Evolutionary conservation across 192 early-diverging fungal genomes (phyloP), one percentile per base, ranked within the genome.

Genomic region (Linnemannia hyalina): DNA sequence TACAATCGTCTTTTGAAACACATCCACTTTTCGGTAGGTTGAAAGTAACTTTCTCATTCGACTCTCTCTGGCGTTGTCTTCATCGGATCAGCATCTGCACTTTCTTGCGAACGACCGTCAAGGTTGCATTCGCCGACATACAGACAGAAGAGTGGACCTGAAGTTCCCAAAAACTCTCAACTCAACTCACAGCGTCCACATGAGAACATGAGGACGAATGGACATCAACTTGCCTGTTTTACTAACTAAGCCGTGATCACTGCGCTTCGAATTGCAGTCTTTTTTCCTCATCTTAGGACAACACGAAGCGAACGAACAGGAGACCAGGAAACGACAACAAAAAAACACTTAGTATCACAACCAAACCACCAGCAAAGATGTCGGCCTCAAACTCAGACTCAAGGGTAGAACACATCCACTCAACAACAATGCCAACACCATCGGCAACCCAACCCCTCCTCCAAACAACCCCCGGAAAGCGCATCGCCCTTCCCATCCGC

Each of bases 401-500:
- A 65, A 65, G 60, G 29, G 3, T 23, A 23, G 26, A 70, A 11
- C 84, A 86, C 35, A 77, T 80, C 42, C 78, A 81, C 72, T 49
- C 75, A 4, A 44, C 80, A 22, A 29, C 47, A 3, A 86, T 86
- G 80, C 84, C 84, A 26, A 42, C 78, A 23, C 22, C 57, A 3
- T 86, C 84, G 55, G 71, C 82, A 13, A 54, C 77, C 36, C 77
- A 82, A 72, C 89, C 82, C 10, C 40, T 88, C 23, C 76, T 88
- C 57, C 83, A 89, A 60, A 70, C 82, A 1, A 38, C 75, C 5
- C 81, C 84, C 1, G 88, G 88, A 82, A 95, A 93, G 89, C 94
- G 95, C 26, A 95, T 96, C 73, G 94, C 93, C 38, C 82, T 95
- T 8, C 95, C 95, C 5, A 90, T 94, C 44, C 92, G 95, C 10